Percentiles rank a stretch among this genome's conserved stretches.
Evolutionary conservation across 768 basidiomycete species (phyloP).

Genomic region (Glaciozyma martinii): DNA sequence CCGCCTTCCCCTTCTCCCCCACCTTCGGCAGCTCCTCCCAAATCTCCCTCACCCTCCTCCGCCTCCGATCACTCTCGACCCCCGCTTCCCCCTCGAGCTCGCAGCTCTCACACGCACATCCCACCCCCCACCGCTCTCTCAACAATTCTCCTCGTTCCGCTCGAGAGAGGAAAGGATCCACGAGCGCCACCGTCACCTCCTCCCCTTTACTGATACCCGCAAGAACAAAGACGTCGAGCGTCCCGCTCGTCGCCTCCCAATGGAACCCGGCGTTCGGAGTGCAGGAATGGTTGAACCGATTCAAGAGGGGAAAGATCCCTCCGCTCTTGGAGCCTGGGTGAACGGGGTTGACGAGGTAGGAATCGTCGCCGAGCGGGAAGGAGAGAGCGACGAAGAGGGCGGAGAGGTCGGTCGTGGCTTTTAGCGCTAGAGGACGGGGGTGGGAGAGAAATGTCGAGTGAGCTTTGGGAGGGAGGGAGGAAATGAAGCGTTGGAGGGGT

Average conservation of each 20-base stretch:
- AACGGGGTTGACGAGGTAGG: neutral
- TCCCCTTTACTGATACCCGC: neutral
- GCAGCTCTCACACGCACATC: neutral
- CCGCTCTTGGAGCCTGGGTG: neutral
- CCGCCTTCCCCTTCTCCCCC: neutral
- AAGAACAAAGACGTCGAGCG: neutral
- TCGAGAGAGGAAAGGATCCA: neutral
- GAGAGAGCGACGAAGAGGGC: no score
- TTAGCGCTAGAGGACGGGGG: no score
- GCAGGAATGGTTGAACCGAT: neutral
- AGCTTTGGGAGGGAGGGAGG: no score
- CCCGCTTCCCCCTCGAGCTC: neutral
- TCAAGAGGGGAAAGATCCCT: neutral
- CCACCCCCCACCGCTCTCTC: neutral
- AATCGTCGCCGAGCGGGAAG: no score
- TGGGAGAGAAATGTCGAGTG: no score
- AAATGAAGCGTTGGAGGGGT: no score
- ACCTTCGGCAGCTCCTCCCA: neutral
- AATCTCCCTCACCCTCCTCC: neutral
- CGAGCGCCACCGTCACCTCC: neutral
- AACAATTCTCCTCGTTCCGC: neutral
- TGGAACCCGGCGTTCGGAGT: neutral
- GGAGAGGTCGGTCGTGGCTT: no score
- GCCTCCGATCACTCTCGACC: neutral
- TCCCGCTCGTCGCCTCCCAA: neutral